Conservation (phyloP, 2,329 filamentous ascomycete species). For the Paraphaeosphaeria sporulosa region DNA sequence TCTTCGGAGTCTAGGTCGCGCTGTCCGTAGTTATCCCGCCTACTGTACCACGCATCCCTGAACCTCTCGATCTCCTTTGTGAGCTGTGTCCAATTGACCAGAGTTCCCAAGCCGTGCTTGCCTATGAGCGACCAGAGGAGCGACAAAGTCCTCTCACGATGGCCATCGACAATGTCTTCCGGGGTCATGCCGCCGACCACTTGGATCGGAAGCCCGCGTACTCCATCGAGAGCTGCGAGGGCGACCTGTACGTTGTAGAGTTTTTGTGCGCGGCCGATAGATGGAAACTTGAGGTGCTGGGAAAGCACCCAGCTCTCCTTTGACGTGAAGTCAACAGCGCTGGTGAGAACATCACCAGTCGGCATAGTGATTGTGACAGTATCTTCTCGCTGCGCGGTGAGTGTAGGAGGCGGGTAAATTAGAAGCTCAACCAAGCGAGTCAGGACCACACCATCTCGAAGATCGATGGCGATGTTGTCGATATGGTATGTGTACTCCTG, state of each 20-base stretch:
- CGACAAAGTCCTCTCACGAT: conserved; percentile 69
- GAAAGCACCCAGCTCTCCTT: conserved; percentile 59
- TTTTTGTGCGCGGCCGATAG: conserved; percentile 63
- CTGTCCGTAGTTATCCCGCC: conserved; percentile 39
- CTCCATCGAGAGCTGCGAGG: conserved; percentile 59
- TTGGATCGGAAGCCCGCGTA: conserved; percentile 51
- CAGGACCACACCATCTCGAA: conserved; percentile 68
- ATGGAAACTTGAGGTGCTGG: conserved; percentile 66
- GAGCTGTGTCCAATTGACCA: conserved; percentile 65
- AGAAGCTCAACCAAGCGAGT: conserved; percentile 67
- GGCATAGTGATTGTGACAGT: conserved; percentile 57
- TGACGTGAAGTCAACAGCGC: conserved; percentile 37
- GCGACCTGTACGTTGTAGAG: conserved; percentile 67
- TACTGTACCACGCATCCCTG: conserved; percentile 38
- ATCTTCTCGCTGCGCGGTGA: conserved; percentile 40
- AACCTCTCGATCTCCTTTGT: conserved; percentile 60
- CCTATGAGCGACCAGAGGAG: conserved; percentile 68
- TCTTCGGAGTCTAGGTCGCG: conserved; percentile 44
- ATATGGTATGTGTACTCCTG: conserved; percentile 67
- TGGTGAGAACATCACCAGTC: conserved; percentile 54
- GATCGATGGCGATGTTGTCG: conserved; percentile 67
- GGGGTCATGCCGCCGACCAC: conserved; percentile 57
- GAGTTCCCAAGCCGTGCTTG: conserved; percentile 60
- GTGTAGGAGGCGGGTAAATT: conserved; percentile 53
- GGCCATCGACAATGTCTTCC: conserved; percentile 69